phyloP scores from a whole-genome alignment of 495 filamentous ascomycete species.

The Annulohypoxylon nitens region DNA sequence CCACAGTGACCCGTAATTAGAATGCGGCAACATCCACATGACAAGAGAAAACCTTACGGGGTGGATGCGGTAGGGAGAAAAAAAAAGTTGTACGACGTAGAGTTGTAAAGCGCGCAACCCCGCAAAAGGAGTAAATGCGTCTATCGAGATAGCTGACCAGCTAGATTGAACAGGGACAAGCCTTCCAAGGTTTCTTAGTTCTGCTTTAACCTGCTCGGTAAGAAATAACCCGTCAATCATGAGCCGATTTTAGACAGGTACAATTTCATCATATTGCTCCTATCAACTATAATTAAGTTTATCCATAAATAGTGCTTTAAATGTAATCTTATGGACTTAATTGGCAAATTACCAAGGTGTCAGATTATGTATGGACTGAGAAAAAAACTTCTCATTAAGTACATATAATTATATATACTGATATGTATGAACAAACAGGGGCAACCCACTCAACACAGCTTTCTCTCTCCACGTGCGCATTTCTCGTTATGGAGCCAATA shows the following conservation, averaged over 20 bases:
- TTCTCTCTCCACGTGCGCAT: constrained; percentile 41
- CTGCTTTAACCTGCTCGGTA: constrained; percentile 16
- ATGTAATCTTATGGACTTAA: neutral
- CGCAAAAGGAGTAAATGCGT: constrained; percentile 27
- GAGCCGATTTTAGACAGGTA: neutral
- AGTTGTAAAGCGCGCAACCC: constrained; percentile 25
- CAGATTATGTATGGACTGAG: neutral
- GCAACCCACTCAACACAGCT: constrained; percentile 37
- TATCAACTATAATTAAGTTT: constrained; percentile 7
- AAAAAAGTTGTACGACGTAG: neutral
- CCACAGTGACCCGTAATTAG: constrained; percentile 38
- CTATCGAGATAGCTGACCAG: constrained; percentile 8
- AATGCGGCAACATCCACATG: constrained; percentile 38
- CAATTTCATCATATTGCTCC: constrained; percentile 7
- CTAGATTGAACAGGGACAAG: constrained; percentile 19
- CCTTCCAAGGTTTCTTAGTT: neutral
- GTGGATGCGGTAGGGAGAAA: constrained; percentile 18
- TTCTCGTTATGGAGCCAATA: constrained; percentile 18
- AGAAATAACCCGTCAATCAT: constrained; percentile 42
- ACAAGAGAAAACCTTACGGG: constrained; percentile 11
- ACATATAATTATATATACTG: constrained; percentile 30
- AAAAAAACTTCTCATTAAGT: constrained; percentile 20
- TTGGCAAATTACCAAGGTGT: neutral
- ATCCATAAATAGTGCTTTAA: constrained; percentile 1
- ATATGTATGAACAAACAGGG: constrained; percentile 30